Base-by-base conservation (phyloP, 129 eudicot genomes). In the Calendula officinalis region DNA sequence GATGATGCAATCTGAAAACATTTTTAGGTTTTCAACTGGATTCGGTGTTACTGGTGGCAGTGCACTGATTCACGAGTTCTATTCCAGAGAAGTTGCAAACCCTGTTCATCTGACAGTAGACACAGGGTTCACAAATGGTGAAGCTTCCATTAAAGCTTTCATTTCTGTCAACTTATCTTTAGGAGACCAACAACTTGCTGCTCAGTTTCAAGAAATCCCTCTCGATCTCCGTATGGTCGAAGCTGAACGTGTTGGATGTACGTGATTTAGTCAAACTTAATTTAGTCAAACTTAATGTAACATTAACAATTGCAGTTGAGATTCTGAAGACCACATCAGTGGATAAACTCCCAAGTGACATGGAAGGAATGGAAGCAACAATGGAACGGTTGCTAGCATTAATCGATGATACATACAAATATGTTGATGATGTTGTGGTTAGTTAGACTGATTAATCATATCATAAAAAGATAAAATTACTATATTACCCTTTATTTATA, bases 381-480 rank as follows among this genome's bases (percentile, higher is more conserved):
- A 84, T 86, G 97, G 82, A 81, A 69, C 60, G 87, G 37, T 64
- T 94, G 67, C 79, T 88, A 41, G 80, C 95, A 42, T 80, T 94
- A 48, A 94, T 89, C 6, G 92, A 94, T 63, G 99, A 88, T 56
- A 78, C 82, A 45, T 81, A 81, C 83, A 94, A 86, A 83, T 94
- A 94, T 35, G 95, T 94, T 6, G 95, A 88, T 82, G 95, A 81
- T 77, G 97, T 89, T 55, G 99, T 94, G 89, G 97, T 88, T 94
- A 87, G 97, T 88, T 59, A 83, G 89, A 56, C 7, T 32, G 45
- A 47, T 30, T 46, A 35, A 43, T 63, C 32, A 4, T 70, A 6
- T 30, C 47, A n/a, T 32, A 42, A 42, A 8, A 4, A 35, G 30
- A 22, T 22, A 2, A 22, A 22, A 22, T 22, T 22, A 22, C 30